Conservation (phyloP, 2,329 filamentous ascomycete species). For the Penicillium polonicum region DNA sequence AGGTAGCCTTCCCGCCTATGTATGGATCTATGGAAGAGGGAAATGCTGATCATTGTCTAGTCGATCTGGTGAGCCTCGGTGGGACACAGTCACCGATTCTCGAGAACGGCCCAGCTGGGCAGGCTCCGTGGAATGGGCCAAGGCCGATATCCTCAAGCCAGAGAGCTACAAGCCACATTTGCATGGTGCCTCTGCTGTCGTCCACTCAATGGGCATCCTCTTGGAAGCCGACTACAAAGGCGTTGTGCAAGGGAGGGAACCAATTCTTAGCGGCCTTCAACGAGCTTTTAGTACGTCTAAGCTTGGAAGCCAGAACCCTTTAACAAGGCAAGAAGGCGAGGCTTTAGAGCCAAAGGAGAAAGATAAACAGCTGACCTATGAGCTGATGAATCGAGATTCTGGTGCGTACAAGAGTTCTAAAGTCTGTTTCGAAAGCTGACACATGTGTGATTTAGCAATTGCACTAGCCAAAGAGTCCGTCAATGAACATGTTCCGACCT, state of each 20-base stretch:
- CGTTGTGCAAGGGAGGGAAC: conserved; percentile 78
- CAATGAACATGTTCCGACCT: conserved; percentile 63
- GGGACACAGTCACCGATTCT: conserved; percentile 75
- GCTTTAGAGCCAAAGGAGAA: conserved; percentile 65
- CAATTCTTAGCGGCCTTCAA: conserved; percentile 72
- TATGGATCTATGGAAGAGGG: not conserved
- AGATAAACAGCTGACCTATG: conserved; percentile 83
- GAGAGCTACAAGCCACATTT: conserved; percentile 75
- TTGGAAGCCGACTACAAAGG: conserved; percentile 98
- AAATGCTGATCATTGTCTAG: conserved; percentile 47
- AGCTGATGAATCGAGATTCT: conserved; percentile 91
- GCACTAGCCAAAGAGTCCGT: conserved; percentile 75
- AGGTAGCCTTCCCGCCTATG: conserved; percentile 58
- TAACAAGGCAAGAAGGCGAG: conserved; percentile 60
- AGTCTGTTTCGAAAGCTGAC: conserved; percentile 7
- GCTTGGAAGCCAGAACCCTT: conserved; percentile 64
- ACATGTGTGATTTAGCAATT: conserved; percentile 59
- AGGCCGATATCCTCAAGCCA: conserved; percentile 82
- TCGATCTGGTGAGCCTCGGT: conserved; percentile 84
- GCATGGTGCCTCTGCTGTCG: conserved; percentile 74
- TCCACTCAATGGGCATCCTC: conserved; percentile 94
- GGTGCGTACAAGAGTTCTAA: conserved; percentile 39
- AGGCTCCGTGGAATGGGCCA: conserved; percentile 78
- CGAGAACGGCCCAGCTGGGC: conserved; percentile 75
- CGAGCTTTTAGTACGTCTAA: conserved; percentile 73